Base-by-base conservation (phyloP, 2,329 filamentous ascomycete species). In the Pseudogymnoascus destructans region DNA sequence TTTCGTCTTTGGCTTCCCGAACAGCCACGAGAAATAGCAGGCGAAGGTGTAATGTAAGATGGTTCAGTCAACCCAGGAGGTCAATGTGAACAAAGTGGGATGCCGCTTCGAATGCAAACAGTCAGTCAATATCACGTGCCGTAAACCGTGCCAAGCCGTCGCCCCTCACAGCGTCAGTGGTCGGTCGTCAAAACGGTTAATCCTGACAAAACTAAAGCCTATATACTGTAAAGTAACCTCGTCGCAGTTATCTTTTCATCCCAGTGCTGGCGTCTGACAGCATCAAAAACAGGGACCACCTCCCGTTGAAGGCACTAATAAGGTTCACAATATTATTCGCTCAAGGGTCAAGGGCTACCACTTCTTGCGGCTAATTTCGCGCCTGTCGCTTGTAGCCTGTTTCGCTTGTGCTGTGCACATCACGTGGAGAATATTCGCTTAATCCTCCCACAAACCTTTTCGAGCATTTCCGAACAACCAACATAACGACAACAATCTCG, bases 401-500 rank as follows among this genome's bases (percentile, higher is more conserved):
- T 52, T 52, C 46, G 46, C 46, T 52, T 52, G 25, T 52, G 46
- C 19, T 52, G 46, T 52, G 25, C 46, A 10, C 46, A 52, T 52
- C 46, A 52, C 46, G 46, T 52, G 46, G 46, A 2, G 25, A 52
- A 52, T 52, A 52, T 52, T 52, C 46, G 46, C 46, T 52, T 52
- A 52, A 52, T 52, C 46, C 32, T 52, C 46, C 46, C 46, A 52
- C 46, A 52, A 52, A 52, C 46, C 46, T 52, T 52, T 52, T 52
- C 46, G 46, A 52, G 46, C 25, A 52, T 52, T 52, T 52, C 46
- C 46, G 46, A 52, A 52, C 46, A 52, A 52, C 46, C 54, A 19
- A 56, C 54, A 56, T 69, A 71, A 71, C 71, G 71, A 74, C 74
- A 73, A 73, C 73, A 75, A 72, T 73, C 73, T 72, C 67, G 66